These are phyloP conservation scores for Penicillium verhagenii DNA, from an alignment of 495 filamentous ascomycete species.

Conservation along the genomic window DNA sequence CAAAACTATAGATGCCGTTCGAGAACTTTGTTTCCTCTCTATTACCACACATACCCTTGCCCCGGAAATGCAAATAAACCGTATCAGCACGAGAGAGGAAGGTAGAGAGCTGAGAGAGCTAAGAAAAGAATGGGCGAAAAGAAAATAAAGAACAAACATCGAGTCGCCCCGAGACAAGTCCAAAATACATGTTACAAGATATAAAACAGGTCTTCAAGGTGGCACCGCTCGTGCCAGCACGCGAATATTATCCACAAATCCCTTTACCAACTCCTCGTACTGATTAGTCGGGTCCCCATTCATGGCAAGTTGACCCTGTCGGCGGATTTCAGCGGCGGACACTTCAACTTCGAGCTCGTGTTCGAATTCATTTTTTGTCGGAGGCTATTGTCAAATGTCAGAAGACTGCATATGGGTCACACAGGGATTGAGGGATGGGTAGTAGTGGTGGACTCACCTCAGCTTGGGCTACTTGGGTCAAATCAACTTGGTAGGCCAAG, in stretches of 20 bases:
- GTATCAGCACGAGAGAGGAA: conserved; percentile 13
- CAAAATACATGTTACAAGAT: conserved; percentile 26
- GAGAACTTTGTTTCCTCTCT: conserved; percentile 1
- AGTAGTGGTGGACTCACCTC: conserved; percentile 47
- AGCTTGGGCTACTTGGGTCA: conserved; percentile 76
- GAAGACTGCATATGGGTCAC: conserved; percentile 11
- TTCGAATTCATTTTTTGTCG: conserved; percentile 59
- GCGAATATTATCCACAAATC: conserved; percentile 81
- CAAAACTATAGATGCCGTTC: neutral
- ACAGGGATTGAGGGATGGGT: conserved; percentile 1
- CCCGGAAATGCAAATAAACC: conserved; percentile 3
- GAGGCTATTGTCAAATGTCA: conserved; percentile 32
- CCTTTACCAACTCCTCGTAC: conserved; percentile 74
- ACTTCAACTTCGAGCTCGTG: conserved; percentile 91
- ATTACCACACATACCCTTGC: conserved; percentile 1
- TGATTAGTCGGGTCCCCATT: conserved; percentile 55
- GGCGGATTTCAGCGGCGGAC: conserved; percentile 60
- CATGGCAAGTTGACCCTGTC: conserved; percentile 64
- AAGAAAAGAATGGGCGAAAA: no score
- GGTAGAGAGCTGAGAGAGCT: neutral
- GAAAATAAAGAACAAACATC: conserved; percentile 1
- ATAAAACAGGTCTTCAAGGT: conserved; percentile 23
- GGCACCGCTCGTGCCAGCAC: conserved; percentile 58
- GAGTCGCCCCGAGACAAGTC: conserved; percentile 6
- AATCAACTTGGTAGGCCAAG: conserved; percentile 78